Conservation (phyloP, 208 protist genomes). For the Trypanosomatidae sp. region DNA sequence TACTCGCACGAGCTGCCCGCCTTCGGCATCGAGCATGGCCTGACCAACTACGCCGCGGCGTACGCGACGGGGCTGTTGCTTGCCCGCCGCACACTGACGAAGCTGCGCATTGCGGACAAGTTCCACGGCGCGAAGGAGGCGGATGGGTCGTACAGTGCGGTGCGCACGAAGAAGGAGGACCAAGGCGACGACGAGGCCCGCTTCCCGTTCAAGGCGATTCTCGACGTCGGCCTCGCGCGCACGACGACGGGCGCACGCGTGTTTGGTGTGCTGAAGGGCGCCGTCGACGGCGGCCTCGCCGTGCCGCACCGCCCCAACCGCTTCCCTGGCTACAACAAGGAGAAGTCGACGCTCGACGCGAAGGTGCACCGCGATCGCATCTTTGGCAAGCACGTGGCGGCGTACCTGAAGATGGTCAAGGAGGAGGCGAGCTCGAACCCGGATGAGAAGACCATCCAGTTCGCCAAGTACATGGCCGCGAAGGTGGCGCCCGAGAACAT, state of each 20-base stretch:
- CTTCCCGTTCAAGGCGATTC: slow-evolving; percentile 95
- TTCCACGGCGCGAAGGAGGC: slow-evolving; percentile 92
- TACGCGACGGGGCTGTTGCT: slow-evolving; percentile 97
- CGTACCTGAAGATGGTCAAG: slow-evolving; percentile 96
- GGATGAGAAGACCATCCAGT: slow-evolving; percentile 90
- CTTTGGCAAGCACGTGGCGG: slow-evolving; percentile 95
- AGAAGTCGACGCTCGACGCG: slow-evolving; percentile 82
- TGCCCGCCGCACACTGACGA: slow-evolving; percentile 93
- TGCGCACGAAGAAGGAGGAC: slow-evolving; percentile 62
- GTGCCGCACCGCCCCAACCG: slow-evolving; percentile 95
- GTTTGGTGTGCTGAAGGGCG: slow-evolving; percentile 93
- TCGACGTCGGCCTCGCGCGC: slow-evolving; percentile 96
- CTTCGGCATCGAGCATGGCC: slow-evolving; percentile 94
- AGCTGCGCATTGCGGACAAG: slow-evolving; percentile 89
- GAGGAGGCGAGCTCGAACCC: slow-evolving; percentile 86
- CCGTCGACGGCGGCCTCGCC: slow-evolving; percentile 95
- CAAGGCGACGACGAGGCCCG: slow-evolving; percentile 72
- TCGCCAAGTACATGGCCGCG: slow-evolving; percentile 91
- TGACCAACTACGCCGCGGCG: slow-evolving; percentile 98
- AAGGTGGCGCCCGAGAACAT: slow-evolving; percentile 88
- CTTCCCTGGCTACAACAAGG: slow-evolving; percentile 93
- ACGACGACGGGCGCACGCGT: slow-evolving; percentile 95
- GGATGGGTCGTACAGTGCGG: slow-evolving; percentile 72
- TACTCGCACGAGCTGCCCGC: slow-evolving; percentile 96
- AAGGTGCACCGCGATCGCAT: slow-evolving; percentile 92